Evolutionary conservation across 2,329 filamentous ascomycete species (phyloP).

Genomic region (Sordariomycetes sp.): DNA sequence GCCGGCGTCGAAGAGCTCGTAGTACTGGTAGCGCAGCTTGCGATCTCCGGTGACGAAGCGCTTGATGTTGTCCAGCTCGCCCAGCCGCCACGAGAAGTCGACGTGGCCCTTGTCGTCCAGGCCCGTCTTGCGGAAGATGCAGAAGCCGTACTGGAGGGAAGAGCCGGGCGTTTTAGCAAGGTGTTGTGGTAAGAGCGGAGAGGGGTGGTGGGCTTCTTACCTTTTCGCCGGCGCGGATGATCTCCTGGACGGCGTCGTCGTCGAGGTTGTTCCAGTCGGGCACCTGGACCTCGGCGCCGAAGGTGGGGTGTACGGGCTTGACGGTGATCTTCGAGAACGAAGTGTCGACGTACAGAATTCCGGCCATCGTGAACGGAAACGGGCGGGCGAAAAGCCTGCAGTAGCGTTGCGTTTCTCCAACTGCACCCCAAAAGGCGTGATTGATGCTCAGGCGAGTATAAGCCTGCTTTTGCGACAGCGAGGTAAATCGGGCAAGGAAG

Average conservation of each 20-base stretch:
- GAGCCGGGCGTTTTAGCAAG: not conserved
- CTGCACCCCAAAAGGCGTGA: not conserved
- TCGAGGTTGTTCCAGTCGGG: conserved; percentile 5
- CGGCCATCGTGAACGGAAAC: not conserved
- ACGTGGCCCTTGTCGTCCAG: conserved; percentile 40
- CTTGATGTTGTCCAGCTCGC: conserved; percentile 43
- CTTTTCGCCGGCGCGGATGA: conserved; percentile 2
- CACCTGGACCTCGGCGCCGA: conserved; percentile 5
- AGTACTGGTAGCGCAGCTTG: conserved; percentile 31
- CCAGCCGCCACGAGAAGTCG: conserved; percentile 35
- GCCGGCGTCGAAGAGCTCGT: conserved; percentile 46
- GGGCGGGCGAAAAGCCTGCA: not conserved
- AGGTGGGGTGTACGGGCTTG: conserved; percentile 6
- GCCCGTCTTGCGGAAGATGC: conserved; percentile 37
- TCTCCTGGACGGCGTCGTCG: conserved; percentile 5
- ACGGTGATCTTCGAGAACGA: conserved; percentile 5
- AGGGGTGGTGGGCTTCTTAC: not conserved
- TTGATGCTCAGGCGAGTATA: not conserved
- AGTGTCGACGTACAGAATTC: not conserved
- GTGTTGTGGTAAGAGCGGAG: not conserved
- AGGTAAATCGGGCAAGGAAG: not conserved
- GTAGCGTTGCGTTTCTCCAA: not conserved
- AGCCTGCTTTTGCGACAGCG: not conserved
- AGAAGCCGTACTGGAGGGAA: conserved; percentile 34
- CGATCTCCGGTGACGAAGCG: conserved; percentile 35